Base-by-base conservation (phyloP, 129 eudicot species). In the Artemisia argyi region DNA sequence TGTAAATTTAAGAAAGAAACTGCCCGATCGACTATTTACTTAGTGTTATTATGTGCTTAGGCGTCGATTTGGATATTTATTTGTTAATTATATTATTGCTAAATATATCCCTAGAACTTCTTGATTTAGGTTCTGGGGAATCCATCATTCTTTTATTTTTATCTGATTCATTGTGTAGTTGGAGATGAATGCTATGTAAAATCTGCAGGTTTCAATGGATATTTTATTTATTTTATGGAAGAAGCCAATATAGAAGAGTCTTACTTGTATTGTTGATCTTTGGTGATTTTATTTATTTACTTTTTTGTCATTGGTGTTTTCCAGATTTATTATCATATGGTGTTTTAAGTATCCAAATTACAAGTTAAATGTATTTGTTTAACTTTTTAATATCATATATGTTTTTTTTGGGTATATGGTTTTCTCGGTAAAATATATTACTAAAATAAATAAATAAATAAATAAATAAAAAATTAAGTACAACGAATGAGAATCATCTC, bases 91-190 rank as follows among this genome's bases (percentile, higher is more conserved):
- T 55, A 51, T 78, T 9, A 51, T 78, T 9, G 22, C 70, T 62
- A 30, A 30, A 30, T 30, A 42, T 39, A 62, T 70, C 54, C 60
- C 76, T 47, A 52, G 66, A 53, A 61, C 59, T 76, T 48, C 30
- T 20, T 70, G 67, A 66, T 20, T 7, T 52, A 13, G 71, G 68
- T 70, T 69, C 32, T 69, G 61, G 81, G 76, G 51, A 61, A 62
- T 57, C 49, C 77, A 78, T 78, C 73, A 78, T 78, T 78, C 82
- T 78, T 78, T 78, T 54, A 78, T 78, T 54, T 39, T 71, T 65
- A 78, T 77, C 32, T 64, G 58, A 62, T 71, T 70, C 44, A 11
- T 70, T 53, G 66, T 78, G 82, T 71, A 71, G 71, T 77, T 51
- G 65, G 71, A 46, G 53, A 49, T 66, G 65, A 71, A 71, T 75